phyloP scores from a whole-genome alignment of 768 basidiomycete species.

The Leccinum truebloodii region DNA sequence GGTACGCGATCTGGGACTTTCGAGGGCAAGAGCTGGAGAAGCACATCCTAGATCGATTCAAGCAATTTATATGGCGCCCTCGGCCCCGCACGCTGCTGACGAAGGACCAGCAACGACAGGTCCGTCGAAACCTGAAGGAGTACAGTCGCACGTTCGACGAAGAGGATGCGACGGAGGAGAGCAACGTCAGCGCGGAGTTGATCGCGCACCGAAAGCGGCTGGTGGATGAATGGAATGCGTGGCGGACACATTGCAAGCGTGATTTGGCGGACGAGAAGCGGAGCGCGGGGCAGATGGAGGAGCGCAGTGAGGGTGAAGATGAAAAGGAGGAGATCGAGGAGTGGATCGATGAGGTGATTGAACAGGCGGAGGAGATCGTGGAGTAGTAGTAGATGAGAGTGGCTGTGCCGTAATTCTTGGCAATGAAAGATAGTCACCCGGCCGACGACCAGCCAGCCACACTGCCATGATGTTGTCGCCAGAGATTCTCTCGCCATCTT shows the following conservation, averaged over 20 bases:
- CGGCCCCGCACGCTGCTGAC: slow-evolving; percentile 86
- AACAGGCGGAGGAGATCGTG: slow-evolving; percentile 78
- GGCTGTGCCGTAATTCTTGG: slow-evolving; percentile 21
- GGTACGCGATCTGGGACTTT: slow-evolving; percentile 97
- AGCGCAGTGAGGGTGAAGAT: slow-evolving; percentile 45
- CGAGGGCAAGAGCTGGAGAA: slow-evolving; percentile 93
- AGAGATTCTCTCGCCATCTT: slow-evolving; percentile 35
- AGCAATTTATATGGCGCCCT: slow-evolving; percentile 98
- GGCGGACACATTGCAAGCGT: slow-evolving; percentile 74
- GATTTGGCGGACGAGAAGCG: slow-evolving; percentile 60
- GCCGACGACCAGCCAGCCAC: neutral
- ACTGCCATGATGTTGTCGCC: slow-evolving; percentile 33
- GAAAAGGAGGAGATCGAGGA: slow-evolving; percentile 91
- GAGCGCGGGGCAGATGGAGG: slow-evolving; percentile 36
- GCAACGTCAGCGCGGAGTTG: slow-evolving; percentile 91
- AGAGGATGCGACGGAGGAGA: slow-evolving; percentile 95
- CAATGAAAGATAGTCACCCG: neutral
- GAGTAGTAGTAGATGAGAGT: slow-evolving; percentile 34
- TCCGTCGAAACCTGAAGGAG: slow-evolving; percentile 88
- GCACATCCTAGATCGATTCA: slow-evolving; percentile 90
- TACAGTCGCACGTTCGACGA: slow-evolving; percentile 93
- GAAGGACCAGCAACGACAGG: slow-evolving; percentile 83
- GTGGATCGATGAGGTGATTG: slow-evolving; percentile 91
- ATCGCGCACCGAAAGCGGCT: slow-evolving; percentile 87
- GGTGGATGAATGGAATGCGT: slow-evolving; percentile 99